A percentile compares a stretch with the other conserved stretches of the same genome.
Evolutionary conservation across 192 early-diverging fungal genomes (phyloP).

Genomic region (Pilobolus umbonatus): DNA sequence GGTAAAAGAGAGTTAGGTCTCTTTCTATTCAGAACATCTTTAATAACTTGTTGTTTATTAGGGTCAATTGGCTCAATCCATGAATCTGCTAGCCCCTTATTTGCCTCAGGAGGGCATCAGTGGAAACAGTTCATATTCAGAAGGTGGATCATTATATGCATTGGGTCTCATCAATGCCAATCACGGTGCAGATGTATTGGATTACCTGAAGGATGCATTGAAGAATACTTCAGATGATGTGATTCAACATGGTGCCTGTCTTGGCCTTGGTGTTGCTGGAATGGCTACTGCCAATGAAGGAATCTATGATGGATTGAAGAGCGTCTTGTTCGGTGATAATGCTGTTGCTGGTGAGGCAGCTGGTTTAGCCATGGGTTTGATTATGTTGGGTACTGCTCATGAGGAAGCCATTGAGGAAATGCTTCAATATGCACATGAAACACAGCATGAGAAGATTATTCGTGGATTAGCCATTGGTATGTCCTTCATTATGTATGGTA

Average conservation of each 20-base stretch:
- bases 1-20: conserved; percentile 24
- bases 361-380: conserved; percentile 92
- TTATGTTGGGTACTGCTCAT: conserved; percentile 92
- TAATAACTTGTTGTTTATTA: conserved; percentile 18
- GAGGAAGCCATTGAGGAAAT: conserved; percentile 84
- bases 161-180: conserved; percentile 96
- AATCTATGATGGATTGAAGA: conserved; percentile 87
- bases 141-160: conserved; percentile 97
- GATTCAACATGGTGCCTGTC: conserved; percentile 92
- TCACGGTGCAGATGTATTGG: conserved; percentile 79
- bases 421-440: conserved; percentile 97
- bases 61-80: conserved; percentile 87
- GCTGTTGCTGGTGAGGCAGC: conserved; percentile 98
- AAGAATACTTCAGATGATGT: conserved; percentile 79
- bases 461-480: conserved; percentile 93
- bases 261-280: conserved; percentile 93
- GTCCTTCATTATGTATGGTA: conserved; percentile 94
- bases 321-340: conserved; percentile 85
- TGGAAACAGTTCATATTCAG: conserved; percentile 81
- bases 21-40: background rate
- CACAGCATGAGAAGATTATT: conserved; percentile 99
- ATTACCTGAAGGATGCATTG: conserved; percentile 79
- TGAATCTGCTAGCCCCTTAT: conserved; percentile 84
- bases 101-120: conserved; percentile 89
- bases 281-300: conserved; percentile 92